Percentiles rank a stretch among this genome's conserved stretches.
phyloP scores from a whole-genome alignment of 352 stramenopile species.

The Phytophthora quininea region DNA sequence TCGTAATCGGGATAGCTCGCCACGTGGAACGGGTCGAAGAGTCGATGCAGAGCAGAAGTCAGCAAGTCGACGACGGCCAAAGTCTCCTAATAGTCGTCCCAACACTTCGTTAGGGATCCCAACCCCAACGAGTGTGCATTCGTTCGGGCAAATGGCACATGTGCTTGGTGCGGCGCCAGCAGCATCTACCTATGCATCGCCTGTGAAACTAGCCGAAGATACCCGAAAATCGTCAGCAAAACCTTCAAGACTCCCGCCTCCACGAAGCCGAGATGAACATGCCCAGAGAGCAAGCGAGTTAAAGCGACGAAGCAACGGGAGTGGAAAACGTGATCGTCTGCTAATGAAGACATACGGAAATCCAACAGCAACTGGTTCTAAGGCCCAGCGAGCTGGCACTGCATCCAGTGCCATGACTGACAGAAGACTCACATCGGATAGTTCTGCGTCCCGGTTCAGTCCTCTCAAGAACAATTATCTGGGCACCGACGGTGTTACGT shows the following conservation, averaged over 20 bases:
- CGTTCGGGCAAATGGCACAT: constrained; percentile 42
- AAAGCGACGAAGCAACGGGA: constrained; percentile 47
- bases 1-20: constrained; percentile 17
- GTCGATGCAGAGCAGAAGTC: constrained; percentile 16
- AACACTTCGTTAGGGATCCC: constrained; percentile 23
- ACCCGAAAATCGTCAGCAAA: constrained; percentile 18
- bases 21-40: constrained; percentile 20
- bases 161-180: constrained; percentile 25
- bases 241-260: constrained; percentile 43
- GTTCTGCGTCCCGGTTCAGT: constrained; percentile 32
- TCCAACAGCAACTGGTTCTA: constrained; percentile 16
- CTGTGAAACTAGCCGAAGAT: constrained; percentile 32
- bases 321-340: constrained; percentile 49
- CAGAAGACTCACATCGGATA: constrained; percentile 16
- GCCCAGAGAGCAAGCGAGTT: constrained; percentile 27
- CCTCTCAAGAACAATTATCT: constrained; percentile 57
- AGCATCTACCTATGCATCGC: constrained; percentile 43
- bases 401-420: constrained; percentile 20
- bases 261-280: constrained; percentile 51
- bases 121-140: constrained; percentile 16
- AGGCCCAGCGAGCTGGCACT: constrained; percentile 23
- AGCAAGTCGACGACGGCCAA: constrained; percentile 28
- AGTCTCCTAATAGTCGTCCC: constrained; percentile 41
- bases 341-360: constrained; percentile 63
- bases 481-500: constrained; percentile 40